phyloP scores from a whole-genome alignment of 495 filamentous ascomycete genomes.

The Tuber magnatum region DNA sequence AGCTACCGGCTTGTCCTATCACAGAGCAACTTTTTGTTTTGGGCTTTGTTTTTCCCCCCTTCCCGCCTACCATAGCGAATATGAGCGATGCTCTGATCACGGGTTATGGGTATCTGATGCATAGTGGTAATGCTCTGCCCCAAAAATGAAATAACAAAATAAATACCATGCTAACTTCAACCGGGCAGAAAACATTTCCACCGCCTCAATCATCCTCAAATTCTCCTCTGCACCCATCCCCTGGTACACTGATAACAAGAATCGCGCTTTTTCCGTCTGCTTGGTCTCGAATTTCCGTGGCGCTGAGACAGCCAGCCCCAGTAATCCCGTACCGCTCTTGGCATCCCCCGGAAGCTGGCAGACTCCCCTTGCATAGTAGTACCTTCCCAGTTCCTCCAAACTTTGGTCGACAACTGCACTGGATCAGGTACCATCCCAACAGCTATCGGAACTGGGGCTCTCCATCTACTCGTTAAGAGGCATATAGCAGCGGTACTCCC shows the following conservation, averaged over 20 bases:
- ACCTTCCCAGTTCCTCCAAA: too few relatives aligned
- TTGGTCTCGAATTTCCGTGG: too few relatives aligned
- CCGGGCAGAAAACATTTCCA: not conserved
- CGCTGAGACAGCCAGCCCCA: too few relatives aligned
- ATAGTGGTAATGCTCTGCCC: not conserved
- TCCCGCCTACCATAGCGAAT: not conserved
- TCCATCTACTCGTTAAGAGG: not conserved
- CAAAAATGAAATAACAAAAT: not conserved
- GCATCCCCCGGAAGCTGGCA: too few relatives aligned
- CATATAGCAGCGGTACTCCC: not conserved
- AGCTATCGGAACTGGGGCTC: too few relatives aligned
- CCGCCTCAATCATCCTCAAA: not conserved
- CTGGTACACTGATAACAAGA: not conserved
- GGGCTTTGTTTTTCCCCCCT: not conserved
- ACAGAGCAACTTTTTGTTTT: not conserved
- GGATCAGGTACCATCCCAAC: too few relatives aligned
- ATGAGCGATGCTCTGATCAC: not conserved
- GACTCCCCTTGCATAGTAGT: too few relatives aligned
- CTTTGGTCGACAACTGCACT: too few relatives aligned
- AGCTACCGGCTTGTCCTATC: not conserved
- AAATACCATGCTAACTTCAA: not conserved
- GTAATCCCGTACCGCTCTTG: too few relatives aligned
- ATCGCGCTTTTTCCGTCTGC: not conserved
- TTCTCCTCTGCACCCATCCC: not conserved
- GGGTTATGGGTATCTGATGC: not conserved